Conservation (phyloP, 2,329 filamentous ascomycete genomes). For the Fusarium sp. region DNA sequence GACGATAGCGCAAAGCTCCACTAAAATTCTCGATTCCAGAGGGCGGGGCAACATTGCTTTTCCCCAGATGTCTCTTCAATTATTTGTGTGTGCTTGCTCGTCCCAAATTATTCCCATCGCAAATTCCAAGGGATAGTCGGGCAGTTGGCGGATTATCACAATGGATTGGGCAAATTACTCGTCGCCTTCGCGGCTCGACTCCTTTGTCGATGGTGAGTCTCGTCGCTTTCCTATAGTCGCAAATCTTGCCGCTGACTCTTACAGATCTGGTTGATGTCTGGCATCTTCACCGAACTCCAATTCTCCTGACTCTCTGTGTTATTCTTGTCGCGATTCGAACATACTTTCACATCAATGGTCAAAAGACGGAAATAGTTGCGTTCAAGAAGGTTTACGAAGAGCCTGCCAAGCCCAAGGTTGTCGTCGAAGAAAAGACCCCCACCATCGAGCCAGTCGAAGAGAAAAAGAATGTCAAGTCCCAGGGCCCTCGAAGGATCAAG, state of each 20-base stretch:
- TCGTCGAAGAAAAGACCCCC: slow-evolving; percentile 29
- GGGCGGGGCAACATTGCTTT: slow-evolving; percentile 38
- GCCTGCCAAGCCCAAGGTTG: slow-evolving; percentile 19
- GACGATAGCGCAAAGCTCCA: slow-evolving; percentile 30
- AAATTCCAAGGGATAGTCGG: slow-evolving; percentile 5
- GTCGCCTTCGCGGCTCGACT: slow-evolving; percentile 39
- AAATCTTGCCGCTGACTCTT: slow-evolving; percentile 16
- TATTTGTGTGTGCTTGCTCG: slow-evolving; percentile 19
- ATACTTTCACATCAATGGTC: slow-evolving; percentile 53
- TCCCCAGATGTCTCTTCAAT: slow-evolving; percentile 31
- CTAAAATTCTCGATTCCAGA: slow-evolving; percentile 28
- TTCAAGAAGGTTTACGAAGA: slow-evolving; percentile 51
- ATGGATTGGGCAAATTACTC: slow-evolving; percentile 43
- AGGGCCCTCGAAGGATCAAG: slow-evolving; percentile 61
- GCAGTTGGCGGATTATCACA: slow-evolving; percentile 17
- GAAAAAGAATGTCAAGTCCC: slow-evolving; percentile 46
- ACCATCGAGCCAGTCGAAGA: slow-evolving; percentile 32
- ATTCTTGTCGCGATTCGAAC: slow-evolving; percentile 52
- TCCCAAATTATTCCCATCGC: slow-evolving; percentile 3
- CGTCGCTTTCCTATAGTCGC: neutral
- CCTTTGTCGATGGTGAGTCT: slow-evolving; percentile 39
- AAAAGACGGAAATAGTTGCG: slow-evolving; percentile 48
- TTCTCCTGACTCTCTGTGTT: slow-evolving; percentile 53
- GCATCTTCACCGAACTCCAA: slow-evolving; percentile 58
- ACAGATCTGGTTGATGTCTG: slow-evolving; percentile 55